Conservation (phyloP, 2,329 filamentous ascomycete species). For the Nannizziopsis arthrosporioides region DNA sequence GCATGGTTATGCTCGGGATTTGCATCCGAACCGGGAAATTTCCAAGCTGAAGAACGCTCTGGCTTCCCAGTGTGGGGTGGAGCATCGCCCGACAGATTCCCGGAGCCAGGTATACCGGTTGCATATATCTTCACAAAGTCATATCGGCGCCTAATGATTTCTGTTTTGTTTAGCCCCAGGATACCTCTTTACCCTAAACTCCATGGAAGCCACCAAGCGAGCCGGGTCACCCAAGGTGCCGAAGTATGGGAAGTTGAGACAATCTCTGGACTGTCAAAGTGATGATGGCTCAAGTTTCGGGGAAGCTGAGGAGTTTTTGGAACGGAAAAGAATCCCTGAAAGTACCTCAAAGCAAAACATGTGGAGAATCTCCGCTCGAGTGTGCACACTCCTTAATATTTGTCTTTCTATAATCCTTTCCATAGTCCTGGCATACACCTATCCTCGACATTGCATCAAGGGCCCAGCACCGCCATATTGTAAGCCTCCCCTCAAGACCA, state of each 20-base stretch:
- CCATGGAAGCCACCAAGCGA: background rate
- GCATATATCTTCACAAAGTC: background rate
- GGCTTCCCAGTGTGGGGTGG: too few species aligned
- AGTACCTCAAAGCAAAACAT: background rate
- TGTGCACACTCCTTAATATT: constrained; percentile 7
- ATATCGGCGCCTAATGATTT: background rate
- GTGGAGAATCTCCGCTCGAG: constrained; percentile 7
- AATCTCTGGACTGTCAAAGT: background rate
- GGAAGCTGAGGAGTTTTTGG: constrained; percentile 6
- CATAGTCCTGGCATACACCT: background rate
- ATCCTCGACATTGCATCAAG: background rate
- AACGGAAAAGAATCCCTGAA: background rate
- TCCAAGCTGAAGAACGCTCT: too few species aligned
- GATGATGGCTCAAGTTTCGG: background rate
- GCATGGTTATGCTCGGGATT: too few species aligned
- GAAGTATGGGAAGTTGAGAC: background rate
- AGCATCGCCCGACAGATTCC: too few species aligned
- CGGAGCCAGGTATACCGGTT: background rate
- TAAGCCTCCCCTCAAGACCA: background rate
- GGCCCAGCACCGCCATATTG: constrained; percentile 7
- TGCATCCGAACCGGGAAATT: too few species aligned
- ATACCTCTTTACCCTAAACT: background rate
- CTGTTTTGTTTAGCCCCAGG: background rate
- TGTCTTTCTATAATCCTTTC: constrained; percentile 4
- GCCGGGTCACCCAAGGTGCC: background rate